Evolutionary conservation across 2,329 filamentous ascomycete genomes (phyloP).

Genomic region (Nemania abortiva): DNA sequence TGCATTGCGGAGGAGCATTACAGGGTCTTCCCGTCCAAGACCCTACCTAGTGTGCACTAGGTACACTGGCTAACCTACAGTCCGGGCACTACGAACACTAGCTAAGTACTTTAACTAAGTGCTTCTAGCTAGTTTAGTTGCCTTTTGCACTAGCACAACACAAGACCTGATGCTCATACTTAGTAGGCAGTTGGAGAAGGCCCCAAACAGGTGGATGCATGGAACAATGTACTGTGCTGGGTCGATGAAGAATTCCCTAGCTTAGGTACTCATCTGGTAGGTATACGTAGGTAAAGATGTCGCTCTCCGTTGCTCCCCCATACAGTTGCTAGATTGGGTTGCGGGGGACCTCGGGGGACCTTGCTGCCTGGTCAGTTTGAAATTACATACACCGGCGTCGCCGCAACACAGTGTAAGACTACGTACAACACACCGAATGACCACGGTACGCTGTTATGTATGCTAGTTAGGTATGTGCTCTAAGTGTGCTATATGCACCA

Average conservation of each 20-base stretch:
- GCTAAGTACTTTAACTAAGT: background rate
- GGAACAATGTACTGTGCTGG: background rate
- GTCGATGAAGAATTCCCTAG: background rate
- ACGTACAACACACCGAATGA: no score
- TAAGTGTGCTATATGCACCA: background rate
- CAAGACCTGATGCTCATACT: no score
- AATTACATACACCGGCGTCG: slow-evolving; percentile 33
- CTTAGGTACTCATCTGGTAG: no score
- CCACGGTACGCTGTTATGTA: background rate
- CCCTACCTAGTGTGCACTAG: slow-evolving; percentile 4
- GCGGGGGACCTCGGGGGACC: slow-evolving; percentile 26
- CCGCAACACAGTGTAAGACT: slow-evolving; percentile 29
- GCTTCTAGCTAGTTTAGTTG: background rate
- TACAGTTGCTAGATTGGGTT: slow-evolving; percentile 31
- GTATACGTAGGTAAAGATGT: background rate
- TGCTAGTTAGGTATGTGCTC: background rate
- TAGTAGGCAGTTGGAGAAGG: background rate
- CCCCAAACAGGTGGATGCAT: background rate
- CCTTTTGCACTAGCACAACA: background rate
- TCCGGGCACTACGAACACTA: background rate
- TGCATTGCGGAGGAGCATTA: slow-evolving; percentile 27
- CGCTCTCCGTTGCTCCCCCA: slow-evolving; percentile 17
- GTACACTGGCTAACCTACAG: background rate
- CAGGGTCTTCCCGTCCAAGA: slow-evolving; percentile 25
- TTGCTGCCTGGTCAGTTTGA: slow-evolving; percentile 23